A percentile compares a stretch with the other conserved stretches of the same genome.
phyloP scores from a whole-genome alignment of 106 monocot genomes.

The Xerophyta viscosa region DNA sequence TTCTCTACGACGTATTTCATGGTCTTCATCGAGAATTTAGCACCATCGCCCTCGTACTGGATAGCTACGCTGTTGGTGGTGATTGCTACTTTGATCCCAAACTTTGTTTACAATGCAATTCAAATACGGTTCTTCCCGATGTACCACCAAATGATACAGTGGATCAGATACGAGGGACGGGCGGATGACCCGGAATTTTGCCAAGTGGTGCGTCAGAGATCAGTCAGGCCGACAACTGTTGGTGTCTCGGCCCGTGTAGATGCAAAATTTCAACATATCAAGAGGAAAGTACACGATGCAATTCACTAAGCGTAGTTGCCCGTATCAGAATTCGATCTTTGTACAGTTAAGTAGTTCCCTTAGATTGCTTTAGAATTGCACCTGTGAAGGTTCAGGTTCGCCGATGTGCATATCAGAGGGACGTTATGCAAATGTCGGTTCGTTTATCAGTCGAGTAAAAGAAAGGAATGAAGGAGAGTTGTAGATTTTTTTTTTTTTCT shows the following conservation, averaged over 20 bases:
- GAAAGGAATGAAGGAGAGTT: too few relatives aligned
- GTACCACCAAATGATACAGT: constrained; percentile 94
- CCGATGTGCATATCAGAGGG: too few relatives aligned
- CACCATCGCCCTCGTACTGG: constrained; percentile 58
- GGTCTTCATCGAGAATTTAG: constrained; percentile 62
- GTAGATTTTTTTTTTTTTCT: too few relatives aligned
- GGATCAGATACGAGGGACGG: constrained; percentile 52
- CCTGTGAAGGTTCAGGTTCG: too few relatives aligned
- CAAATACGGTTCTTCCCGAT: constrained; percentile 86
- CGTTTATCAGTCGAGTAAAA: too few relatives aligned
- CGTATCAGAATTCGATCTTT: not conserved
- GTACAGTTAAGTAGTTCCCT: too few relatives aligned
- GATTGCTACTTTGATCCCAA: constrained; percentile 64
- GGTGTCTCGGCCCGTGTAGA: constrained; percentile 78
- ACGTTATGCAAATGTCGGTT: too few relatives aligned
- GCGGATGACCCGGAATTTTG: constrained; percentile 71
- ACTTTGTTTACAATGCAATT: constrained; percentile 42
- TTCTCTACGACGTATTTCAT: constrained; percentile 49
- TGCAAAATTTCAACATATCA: constrained; percentile 39
- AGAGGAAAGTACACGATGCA: constrained; percentile 14
- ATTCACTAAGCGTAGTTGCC: not conserved
- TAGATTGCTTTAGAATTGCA: too few relatives aligned
- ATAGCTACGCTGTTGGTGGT: constrained; percentile 58
- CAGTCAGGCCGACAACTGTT: constrained; percentile 61
- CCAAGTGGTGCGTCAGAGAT: constrained; percentile 56